Conservation (phyloP, 768 basidiomycete species). For the Naganishia kalamii region DNA sequence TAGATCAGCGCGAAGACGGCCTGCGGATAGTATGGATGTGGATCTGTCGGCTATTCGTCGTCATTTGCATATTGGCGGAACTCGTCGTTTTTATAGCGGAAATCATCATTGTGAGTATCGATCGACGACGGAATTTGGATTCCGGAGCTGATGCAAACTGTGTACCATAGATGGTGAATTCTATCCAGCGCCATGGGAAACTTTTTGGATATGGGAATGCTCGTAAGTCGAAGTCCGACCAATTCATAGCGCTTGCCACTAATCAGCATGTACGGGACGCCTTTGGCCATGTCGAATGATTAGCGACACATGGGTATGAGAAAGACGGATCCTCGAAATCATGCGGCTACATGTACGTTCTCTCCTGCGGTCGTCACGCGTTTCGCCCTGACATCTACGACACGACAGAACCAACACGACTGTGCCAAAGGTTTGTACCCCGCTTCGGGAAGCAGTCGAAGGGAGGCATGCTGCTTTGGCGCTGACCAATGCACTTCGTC, state of each 20-base stretch:
- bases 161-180: neutral
- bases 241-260: neutral
- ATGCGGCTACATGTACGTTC: neutral
- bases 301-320: neutral
- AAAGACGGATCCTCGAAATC: neutral
- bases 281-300: neutral
- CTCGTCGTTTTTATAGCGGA: constrained; percentile 1
- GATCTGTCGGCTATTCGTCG: neutral
- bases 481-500: neutral
- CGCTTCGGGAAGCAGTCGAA: too few relatives aligned
- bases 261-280: too few relatives aligned
- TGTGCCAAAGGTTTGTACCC: neutral
- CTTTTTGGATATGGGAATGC: neutral
- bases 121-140: neutral
- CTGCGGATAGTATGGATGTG: constrained; percentile 1
- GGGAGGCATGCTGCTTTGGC: neutral
- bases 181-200: neutral
- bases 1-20: neutral
- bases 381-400: neutral
- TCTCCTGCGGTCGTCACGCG: neutral
- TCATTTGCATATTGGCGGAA: neutral
- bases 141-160: neutral
- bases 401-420: neutral
- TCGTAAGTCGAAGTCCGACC: neutral
- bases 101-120: neutral